Evolutionary conservation across 768 basidiomycete genomes (phyloP), one percentile per base, ranked within the genome.

Genomic region (Heimioporus sp.): DNA sequence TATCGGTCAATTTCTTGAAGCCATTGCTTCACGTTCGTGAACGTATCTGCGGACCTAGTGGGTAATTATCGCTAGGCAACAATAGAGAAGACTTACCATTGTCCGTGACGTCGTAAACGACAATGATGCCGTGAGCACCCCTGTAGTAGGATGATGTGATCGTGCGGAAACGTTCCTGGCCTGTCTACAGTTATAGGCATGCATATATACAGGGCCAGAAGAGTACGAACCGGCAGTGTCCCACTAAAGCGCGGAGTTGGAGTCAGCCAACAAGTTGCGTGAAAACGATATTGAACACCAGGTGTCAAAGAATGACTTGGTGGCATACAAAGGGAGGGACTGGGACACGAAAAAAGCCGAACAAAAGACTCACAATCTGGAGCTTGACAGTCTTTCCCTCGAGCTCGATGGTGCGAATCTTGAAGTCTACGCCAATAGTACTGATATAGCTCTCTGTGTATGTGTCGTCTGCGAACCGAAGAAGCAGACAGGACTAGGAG

Each of bases 71-170:
- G 42, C 38, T 11, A 31, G 35, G 40, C 39, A 34, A 17, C 47
- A 43, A 37, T 17, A 46, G 20, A 19, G 6, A 13, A 15, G 43
- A 12, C 75, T 42, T 54, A 88, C 89, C 92, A 64, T 90, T 92
- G 75, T 98, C 95, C 39, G 94, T 96, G 48, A 98, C 94, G 69
- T 93, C 91, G 76, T 98, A 98, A n/a, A 98, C 95, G 45, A 98
- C 89, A 64, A 98, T 90, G 68, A 98, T 98, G 57, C 97, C 97
- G 68, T 96, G 93, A 43, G 97, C 97, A 38, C 97, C 97, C 53
- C 97, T 85, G 77, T 99, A 99, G 80, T 99, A 99, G n/a, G 95
- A 92, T 4, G 95, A 93, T 8, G 97, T 98, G 70, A 99, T 99
- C 13, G 97, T 98, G 55, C 97, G 84, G 87, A 98, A 98, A 30